Percentiles rank a stretch among this genome's conserved stretches.
Evolutionary conservation across 192 early-diverging fungal species (phyloP).

Genomic region (Coemansia sp.): DNA sequence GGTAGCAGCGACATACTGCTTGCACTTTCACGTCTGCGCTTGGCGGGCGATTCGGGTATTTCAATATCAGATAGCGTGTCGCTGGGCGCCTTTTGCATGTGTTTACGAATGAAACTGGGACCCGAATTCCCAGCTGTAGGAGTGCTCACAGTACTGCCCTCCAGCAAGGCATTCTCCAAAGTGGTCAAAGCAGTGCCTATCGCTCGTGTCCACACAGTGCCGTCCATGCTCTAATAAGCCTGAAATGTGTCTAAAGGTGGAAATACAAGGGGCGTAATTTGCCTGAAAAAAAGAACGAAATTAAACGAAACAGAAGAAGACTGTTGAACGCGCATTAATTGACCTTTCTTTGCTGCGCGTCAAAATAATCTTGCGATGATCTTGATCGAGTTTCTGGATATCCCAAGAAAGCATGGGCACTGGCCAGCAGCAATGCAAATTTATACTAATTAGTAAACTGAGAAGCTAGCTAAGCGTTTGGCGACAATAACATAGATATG

Average conservation of each 20-base stretch:
- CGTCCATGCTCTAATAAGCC: slow-evolving; percentile 16
- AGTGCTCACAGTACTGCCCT: slow-evolving; percentile 5
- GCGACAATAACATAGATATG: neutral
- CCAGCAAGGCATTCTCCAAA: slow-evolving; percentile 45
- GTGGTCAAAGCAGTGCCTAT: slow-evolving; percentile 35
- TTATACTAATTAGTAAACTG: no score
- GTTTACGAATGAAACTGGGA: slow-evolving; percentile 22
- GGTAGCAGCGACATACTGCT: slow-evolving; percentile 12
- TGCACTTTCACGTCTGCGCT: slow-evolving; percentile 49
- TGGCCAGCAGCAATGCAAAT: no score
- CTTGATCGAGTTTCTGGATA: neutral
- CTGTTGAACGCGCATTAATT: neutral
- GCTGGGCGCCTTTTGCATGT: slow-evolving; percentile 35
- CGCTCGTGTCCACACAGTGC: slow-evolving; percentile 31
- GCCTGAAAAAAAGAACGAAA: neutral
- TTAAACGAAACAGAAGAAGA: neutral
- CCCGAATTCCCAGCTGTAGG: neutral
- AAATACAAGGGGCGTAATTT: neutral
- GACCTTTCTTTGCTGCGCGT: neutral
- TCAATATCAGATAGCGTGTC: slow-evolving; percentile 53
- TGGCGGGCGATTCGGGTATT: slow-evolving; percentile 31
- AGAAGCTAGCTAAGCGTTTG: neutral
- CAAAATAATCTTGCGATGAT: neutral
- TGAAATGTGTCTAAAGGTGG: neutral
- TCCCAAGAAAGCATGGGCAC: neutral